These are phyloP conservation scores for Saccharomyces uvarum DNA, from an alignment of 1,139 yeast genomes.

Conservation along the genomic window DNA sequence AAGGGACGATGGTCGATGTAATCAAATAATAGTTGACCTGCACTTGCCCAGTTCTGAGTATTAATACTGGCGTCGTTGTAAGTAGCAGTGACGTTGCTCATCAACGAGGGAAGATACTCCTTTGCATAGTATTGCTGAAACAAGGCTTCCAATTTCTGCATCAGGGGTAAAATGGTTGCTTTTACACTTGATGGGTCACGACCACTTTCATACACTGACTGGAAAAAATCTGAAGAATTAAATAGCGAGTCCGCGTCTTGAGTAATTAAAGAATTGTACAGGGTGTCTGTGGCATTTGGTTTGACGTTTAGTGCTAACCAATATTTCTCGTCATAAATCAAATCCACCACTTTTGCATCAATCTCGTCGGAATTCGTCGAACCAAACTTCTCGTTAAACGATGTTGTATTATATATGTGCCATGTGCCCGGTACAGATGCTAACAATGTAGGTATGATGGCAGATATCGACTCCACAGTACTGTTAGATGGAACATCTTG, in stretches of 20 bases:
- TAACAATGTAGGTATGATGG: constrained; percentile 9
- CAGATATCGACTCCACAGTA: neutral
- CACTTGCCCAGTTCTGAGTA: constrained; percentile 4
- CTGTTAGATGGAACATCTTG: constrained; percentile 4
- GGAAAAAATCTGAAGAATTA: constrained; percentile 23
- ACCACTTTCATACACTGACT: constrained; percentile 43
- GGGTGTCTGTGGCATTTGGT: constrained; percentile 38
- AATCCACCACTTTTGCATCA: constrained; percentile 34
- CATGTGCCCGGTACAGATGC: constrained; percentile 18
- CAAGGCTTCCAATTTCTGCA: constrained; percentile 29
- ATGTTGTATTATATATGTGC: constrained; percentile 27
- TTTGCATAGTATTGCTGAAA: constrained; percentile 30
- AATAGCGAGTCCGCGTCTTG: constrained; percentile 9
- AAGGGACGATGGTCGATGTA: constrained; percentile 46
- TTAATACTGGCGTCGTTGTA: constrained; percentile 3
- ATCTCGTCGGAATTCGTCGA: constrained; percentile 31
- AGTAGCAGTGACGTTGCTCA: constrained; percentile 12
- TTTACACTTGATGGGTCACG: constrained; percentile 42
- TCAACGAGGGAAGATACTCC: constrained; percentile 21
- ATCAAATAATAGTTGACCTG: constrained; percentile 24
- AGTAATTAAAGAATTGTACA: constrained; percentile 13
- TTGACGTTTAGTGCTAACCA: constrained; percentile 47
- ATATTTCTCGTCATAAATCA: constrained; percentile 42
- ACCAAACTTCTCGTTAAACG: constrained; percentile 28
- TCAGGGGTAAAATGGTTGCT: constrained; percentile 36